These are phyloP conservation scores for Warburgia ugandensis DNA, from an alignment of 164 flowering plant species.

Conservation along the genomic window DNA sequence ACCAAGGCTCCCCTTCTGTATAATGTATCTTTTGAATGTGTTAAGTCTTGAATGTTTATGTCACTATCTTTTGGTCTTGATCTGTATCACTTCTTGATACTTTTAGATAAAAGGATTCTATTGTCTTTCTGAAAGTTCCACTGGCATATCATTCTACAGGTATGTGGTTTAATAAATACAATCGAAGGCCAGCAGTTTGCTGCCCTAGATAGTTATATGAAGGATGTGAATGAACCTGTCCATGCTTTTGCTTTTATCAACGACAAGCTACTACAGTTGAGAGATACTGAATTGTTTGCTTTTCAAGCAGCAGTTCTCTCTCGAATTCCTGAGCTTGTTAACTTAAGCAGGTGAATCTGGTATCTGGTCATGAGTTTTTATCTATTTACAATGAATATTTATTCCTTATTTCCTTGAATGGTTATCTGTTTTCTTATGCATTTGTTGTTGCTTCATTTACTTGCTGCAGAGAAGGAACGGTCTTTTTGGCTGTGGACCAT, in stretches of 20 bases:
- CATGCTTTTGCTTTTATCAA: constrained; percentile 82
- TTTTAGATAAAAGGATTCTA: too few species aligned
- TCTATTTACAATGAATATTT: background rate
- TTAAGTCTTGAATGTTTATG: too few species aligned
- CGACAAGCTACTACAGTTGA: constrained; percentile 28
- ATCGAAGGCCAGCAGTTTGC: constrained; percentile 47
- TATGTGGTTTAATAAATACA: constrained; percentile 75
- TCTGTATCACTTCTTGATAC: too few species aligned
- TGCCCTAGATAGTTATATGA: constrained; percentile 82
- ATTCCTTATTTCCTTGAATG: background rate
- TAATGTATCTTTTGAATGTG: too few species aligned
- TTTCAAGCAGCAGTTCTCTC: constrained; percentile 62
- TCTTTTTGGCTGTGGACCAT: constrained; percentile 57
- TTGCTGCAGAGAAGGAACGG: constrained; percentile 66
- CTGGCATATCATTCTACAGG: constrained; percentile 34
- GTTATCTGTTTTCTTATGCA: background rate
- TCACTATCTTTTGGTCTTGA: too few species aligned
- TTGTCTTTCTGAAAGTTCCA: too few species aligned
- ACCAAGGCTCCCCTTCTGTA: too few species aligned
- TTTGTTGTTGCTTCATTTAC: constrained; percentile 1
- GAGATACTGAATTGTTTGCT: constrained; percentile 34
- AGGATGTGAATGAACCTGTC: constrained; percentile 74
- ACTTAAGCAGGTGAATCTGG: constrained; percentile 59
- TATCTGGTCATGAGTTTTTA: background rate
- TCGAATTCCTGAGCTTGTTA: constrained; percentile 63